Conservation (phyloP, 768 basidiomycete genomes). For the Boletus reticulatus region DNA sequence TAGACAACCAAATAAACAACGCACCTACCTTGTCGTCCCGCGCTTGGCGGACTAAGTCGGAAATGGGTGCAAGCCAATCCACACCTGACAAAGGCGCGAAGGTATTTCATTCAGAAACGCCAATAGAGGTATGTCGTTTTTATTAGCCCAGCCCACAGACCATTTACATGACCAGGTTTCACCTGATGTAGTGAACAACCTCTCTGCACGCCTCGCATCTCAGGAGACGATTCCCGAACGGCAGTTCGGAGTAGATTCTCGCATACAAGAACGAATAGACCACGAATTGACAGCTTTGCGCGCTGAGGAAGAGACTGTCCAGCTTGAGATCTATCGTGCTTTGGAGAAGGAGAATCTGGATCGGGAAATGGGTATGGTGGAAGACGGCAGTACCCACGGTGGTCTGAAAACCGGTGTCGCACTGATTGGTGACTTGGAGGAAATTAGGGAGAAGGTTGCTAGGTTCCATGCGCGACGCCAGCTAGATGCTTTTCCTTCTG, state of each 20-base stretch:
- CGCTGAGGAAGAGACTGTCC: constrained; percentile 67
- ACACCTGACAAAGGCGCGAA: constrained; percentile 53
- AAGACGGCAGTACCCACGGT: constrained; percentile 38
- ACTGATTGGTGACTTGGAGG: constrained; percentile 72
- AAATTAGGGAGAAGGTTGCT: constrained; percentile 70
- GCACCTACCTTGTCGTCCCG: not conserved
- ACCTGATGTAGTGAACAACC: constrained; percentile 76
- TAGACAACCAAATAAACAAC: no score
- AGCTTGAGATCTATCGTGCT: constrained; percentile 69
- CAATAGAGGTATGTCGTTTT: constrained; percentile 46
- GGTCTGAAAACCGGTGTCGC: constrained; percentile 56
- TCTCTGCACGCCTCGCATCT: constrained; percentile 61
- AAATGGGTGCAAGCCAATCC: constrained; percentile 74
- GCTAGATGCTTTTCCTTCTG: constrained; percentile 51
- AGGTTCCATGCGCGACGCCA: constrained; percentile 58
- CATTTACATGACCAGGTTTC: constrained; percentile 57
- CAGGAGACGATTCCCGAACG: constrained; percentile 62
- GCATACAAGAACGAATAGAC: constrained; percentile 69
- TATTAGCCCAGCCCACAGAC: not conserved
- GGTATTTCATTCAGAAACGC: constrained; percentile 52
- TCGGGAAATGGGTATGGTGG: constrained; percentile 58
- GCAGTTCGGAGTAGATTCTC: constrained; percentile 71
- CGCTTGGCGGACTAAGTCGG: not conserved
- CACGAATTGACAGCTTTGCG: constrained; percentile 64
- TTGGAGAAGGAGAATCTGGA: constrained; percentile 89